A percentile compares a stretch with the other conserved stretches of the same genome.
These are phyloP conservation scores for Claviceps sorghi DNA, from an alignment of 2,329 filamentous ascomycete species.

Conservation along the genomic window DNA sequence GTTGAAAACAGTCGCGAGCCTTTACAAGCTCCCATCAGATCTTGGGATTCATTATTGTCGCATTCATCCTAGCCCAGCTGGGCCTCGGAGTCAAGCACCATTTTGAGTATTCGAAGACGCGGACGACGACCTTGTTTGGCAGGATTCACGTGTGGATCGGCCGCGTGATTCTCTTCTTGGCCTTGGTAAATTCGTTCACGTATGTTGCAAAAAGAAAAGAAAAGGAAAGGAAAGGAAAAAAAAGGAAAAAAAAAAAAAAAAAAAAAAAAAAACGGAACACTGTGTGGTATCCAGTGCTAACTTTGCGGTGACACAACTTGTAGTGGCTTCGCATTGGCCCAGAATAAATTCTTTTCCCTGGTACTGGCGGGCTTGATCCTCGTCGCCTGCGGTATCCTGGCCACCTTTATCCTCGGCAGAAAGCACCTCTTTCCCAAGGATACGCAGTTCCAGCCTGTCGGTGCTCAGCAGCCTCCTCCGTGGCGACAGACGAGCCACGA, in stretches of 20 bases:
- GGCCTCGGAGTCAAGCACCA: conserved; percentile 42
- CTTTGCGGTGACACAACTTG: conserved; percentile 4
- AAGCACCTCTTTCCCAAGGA: conserved; percentile 14
- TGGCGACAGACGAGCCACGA: conserved; percentile 15
- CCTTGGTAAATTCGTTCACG: conserved; percentile 43
- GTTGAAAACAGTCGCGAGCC: conserved; percentile 29
- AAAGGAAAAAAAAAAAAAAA: background rate
- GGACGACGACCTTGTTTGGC: conserved; percentile 33
- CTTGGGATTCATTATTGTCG: conserved; percentile 39
- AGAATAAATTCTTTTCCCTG: conserved; percentile 31
- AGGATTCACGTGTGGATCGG: conserved; percentile 44
- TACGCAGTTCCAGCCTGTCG: conserved; percentile 4
- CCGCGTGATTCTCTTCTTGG: conserved; percentile 35
- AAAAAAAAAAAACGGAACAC: background rate
- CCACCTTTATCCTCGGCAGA: conserved; percentile 21
- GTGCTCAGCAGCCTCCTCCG: conserved; percentile 15
- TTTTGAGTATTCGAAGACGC: conserved; percentile 34
- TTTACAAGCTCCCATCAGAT: conserved; percentile 43
- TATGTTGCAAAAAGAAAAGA: conserved; percentile 18
- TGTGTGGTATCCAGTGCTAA: background rate
- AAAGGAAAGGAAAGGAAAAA: background rate
- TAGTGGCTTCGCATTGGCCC: conserved; percentile 43
- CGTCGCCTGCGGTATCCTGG: conserved; percentile 23
- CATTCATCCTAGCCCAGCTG: conserved; percentile 37
- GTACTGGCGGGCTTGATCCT: conserved; percentile 34